Evolutionary conservation across 768 basidiomycete species (phyloP).

Genomic region (Suillus plorans): DNA sequence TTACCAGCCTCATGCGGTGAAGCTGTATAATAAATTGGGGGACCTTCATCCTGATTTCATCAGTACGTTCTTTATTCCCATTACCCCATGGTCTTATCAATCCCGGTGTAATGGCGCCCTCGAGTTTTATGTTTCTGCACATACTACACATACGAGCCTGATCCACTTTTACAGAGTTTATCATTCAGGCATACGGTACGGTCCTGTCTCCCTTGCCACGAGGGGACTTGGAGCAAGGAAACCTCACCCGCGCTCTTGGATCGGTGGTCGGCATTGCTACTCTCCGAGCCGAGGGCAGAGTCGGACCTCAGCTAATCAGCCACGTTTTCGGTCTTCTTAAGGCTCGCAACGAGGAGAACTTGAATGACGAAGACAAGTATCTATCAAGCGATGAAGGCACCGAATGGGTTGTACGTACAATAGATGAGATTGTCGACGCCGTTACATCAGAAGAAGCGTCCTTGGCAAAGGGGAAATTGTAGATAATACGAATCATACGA

Average conservation of each 20-base stretch:
- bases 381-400: constrained; percentile 83
- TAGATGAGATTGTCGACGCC: constrained; percentile 79
- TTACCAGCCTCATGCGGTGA: constrained; percentile 86
- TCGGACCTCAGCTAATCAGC: constrained; percentile 84
- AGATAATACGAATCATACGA: constrained; percentile 21
- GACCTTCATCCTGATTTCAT: constrained; percentile 94
- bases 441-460: constrained; percentile 46
- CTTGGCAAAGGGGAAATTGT: constrained; percentile 61
- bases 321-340: constrained; percentile 92
- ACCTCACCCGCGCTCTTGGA: constrained; percentile 80
- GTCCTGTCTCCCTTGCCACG: constrained; percentile 75
- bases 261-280: constrained; percentile 85
- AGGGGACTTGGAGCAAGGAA: constrained; percentile 69
- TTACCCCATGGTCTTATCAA: constrained; percentile 37
- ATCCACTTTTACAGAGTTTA: constrained; percentile 57
- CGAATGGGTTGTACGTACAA: constrained; percentile 83
- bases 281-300: constrained; percentile 79
- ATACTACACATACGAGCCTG: constrained; percentile 22
- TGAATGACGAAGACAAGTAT: constrained; percentile 74
- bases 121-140: constrained; percentile 30
- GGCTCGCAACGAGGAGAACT: constrained; percentile 59
- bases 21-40: constrained; percentile 84
- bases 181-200: constrained; percentile 82
- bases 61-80: constrained; percentile 53
- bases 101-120: constrained; percentile 29